Base-by-base conservation (phyloP, 192 early-diverging fungal species). In the Podila epigama region DNA sequence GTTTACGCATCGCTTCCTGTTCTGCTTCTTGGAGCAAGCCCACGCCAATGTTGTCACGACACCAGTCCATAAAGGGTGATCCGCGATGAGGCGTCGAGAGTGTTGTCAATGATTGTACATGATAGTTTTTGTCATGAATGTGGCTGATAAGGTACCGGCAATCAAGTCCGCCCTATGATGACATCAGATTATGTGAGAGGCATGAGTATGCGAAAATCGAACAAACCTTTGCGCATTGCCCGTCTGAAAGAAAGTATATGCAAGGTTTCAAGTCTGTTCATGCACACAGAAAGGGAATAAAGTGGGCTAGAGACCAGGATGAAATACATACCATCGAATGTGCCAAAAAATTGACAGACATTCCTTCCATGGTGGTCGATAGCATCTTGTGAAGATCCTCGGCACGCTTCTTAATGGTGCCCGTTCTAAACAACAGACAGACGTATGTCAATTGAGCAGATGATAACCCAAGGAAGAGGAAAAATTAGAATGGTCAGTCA, bases 51-150 rank as follows among this genome's bases (percentile, higher is more conserved):
- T 91, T 86, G 72, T 97, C 93, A 16, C 92, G 87, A 57, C 90
- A 94, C 91, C 92, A 97, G 83, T 97, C 95, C 95, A 97, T 98
- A 77, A 98, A 91, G 12, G 92, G 87, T 41, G 88, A 90, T 22
- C 97, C 97, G 40, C 93, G 91, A 73, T 98, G 97, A 37, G 97
- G 97, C 7, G 97, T 98, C 11, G 93, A 93, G 44, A 98, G 85
- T 1, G 95, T 98, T 1, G 97, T 95, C 37, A 98, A 79, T 7
- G 95, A 93, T 18, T 84, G 85, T 7, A 96, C 89, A 16, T 79
- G 56, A 66, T 92, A 96, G n/a, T 84, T 69, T 63, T 85, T 84
- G 34, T 89, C 82, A 3, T 85, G 85, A 37, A 97, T 84, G 79
- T 96, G 95, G 13, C 93, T 86, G 54, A 98, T 90, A 34, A 98